A percentile compares a stretch with the other conserved stretches of the same genome.
Evolutionary conservation across 768 basidiomycete species (phyloP).

Genomic region (Trametopsis cervina): DNA sequence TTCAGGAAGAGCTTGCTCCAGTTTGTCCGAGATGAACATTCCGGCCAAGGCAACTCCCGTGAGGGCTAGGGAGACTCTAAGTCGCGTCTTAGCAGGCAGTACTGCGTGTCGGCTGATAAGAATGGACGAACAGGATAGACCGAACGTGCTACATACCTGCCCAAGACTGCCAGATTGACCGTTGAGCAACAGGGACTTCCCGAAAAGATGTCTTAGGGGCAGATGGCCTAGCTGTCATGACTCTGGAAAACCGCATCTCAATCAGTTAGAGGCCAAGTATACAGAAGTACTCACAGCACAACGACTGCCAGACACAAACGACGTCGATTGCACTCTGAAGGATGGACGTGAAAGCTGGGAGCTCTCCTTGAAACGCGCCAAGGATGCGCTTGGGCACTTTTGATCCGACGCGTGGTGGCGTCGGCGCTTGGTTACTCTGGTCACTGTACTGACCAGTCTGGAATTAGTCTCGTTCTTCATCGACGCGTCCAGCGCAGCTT

Average conservation of each 20-base stretch:
- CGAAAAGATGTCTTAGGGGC: slow-evolving; percentile 11
- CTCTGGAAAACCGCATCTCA: too few species aligned
- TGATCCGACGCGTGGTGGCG: too few species aligned
- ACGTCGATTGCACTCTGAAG: too few species aligned
- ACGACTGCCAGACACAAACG: too few species aligned
- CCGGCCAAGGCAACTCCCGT: slow-evolving; percentile 25
- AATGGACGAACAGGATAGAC: neutral
- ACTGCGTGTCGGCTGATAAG: slow-evolving; percentile 12
- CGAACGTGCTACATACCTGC: slow-evolving; percentile 14
- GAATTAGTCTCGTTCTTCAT: neutral
- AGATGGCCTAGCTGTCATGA: slow-evolving; percentile 10
- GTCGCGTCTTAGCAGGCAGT: slow-evolving; percentile 27
- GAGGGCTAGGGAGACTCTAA: slow-evolving; percentile 25
- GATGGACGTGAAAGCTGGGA: too few species aligned
- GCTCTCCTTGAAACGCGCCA: too few species aligned
- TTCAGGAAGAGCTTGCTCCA: slow-evolving; percentile 20
- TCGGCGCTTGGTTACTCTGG: too few species aligned
- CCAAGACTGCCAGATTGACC: slow-evolving; percentile 22
- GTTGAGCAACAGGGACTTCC: slow-evolving; percentile 16
- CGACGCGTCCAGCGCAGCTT: neutral
- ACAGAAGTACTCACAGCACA: too few species aligned
- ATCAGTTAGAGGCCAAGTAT: too few species aligned
- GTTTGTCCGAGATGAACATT: slow-evolving; percentile 24
- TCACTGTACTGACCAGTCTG: neutral
- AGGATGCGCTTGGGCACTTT: too few species aligned